Evolutionary conservation across 1,284 basidiomycete species (phyloP).

Genomic region (Taiwanofungus camphoratus): DNA sequence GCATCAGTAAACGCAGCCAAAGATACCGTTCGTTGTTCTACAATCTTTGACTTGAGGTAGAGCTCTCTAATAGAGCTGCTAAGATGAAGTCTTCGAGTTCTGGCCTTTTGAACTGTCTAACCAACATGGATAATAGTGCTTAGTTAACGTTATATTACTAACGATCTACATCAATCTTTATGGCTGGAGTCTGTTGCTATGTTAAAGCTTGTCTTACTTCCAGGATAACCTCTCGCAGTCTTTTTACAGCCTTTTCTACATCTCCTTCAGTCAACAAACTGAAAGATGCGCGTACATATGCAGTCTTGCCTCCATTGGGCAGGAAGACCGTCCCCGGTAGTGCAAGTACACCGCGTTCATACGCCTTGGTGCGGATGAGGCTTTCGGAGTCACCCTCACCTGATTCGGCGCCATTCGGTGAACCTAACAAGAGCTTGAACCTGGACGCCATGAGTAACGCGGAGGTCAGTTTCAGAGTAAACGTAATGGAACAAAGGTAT

Average conservation of each 20-base stretch:
- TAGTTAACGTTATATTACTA: no score
- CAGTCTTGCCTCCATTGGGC: conserved; percentile 61
- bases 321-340: conserved; percentile 82
- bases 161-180: no score
- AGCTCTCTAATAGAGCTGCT: no score
- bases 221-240: conserved; percentile 61
- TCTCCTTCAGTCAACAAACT: conserved; percentile 66
- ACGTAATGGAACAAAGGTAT: not conserved
- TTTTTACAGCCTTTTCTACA: conserved; percentile 70
- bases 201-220: conserved; percentile 21
- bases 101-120: no score
- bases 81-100: no score
- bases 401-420: conserved; percentile 23
- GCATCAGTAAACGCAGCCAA: no score
- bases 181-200: no score
- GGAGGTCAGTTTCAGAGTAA: not conserved
- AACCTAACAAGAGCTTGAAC: conserved; percentile 57
- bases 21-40: no score
- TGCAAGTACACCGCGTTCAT: conserved; percentile 83
- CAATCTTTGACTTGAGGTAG: no score
- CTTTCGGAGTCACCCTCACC: conserved; percentile 68
- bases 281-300: conserved; percentile 79
- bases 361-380: conserved; percentile 74
- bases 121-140: no score
- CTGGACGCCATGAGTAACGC: conserved; percentile 29